Base-by-base conservation (phyloP, 1,139 yeast genomes). In the Suhomyces coccinellae region DNA sequence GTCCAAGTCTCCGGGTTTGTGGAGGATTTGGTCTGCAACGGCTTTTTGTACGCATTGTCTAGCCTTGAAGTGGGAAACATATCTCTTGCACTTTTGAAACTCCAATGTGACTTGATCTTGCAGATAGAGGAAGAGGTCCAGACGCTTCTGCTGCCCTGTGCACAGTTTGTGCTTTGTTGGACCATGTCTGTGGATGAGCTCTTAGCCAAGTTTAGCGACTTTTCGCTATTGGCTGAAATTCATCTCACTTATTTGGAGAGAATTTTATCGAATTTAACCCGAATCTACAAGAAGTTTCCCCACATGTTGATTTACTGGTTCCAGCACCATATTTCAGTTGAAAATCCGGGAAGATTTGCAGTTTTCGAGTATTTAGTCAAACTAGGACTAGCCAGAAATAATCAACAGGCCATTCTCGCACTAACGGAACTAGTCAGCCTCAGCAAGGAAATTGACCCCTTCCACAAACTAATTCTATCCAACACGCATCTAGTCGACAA, bases 41-140 rank as follows among this genome's bases (percentile, higher is more conserved):
- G 46, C 11, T 49, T 47, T 33, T 50, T 43, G 36, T 20, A 30
- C 13, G 46, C 43, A 8, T 34, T 50, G 27, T 53, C 44, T 1
- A 33, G 29, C 6, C 15, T 48, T 20, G 42, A 37, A 7, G 34
- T 41, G 2, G 17, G 20, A 6, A 32, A 34, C n/a, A 20, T 37
- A 5, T 24, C 38, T 26, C 24, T 22, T 13, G 42, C 38, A 8
- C 30, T 52, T n/a, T 35, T 45, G 32, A 29, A 38, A 17, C 29
- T 42, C 5, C 55, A 48, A 33, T 31, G 34, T 11, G 13, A 24
- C 24, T 14, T 34, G 24, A 13, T 34, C 15, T 2, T 34, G 3
- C 17, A 34, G 22, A 17, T 34, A 6, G 22, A 17, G 4, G 11
- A 3, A 13, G 17, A 8, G 20, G n/a, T 12, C 1, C 2, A n/a